These are phyloP conservation scores for Yarrowia osloensis DNA, from an alignment of 805 yeast genomes.

Conservation along the genomic window DNA sequence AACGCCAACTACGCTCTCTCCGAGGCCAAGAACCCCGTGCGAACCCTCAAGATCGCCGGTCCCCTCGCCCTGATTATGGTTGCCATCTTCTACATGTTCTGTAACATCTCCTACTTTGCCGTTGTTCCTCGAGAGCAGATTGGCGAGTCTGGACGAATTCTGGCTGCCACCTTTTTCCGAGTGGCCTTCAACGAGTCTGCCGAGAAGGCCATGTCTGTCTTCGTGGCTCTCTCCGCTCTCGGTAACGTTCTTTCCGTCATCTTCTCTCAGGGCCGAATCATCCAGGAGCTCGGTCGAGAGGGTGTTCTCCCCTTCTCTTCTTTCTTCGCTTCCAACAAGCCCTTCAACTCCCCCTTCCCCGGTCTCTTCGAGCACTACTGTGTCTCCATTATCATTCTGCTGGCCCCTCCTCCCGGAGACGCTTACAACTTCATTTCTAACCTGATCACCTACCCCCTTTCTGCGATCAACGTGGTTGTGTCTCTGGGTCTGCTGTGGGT, in stretches of 20 bases:
- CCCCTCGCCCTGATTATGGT: constrained; percentile 67
- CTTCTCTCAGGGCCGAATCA: constrained; percentile 77
- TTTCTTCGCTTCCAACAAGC: constrained; percentile 69
- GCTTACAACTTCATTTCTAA: constrained; percentile 81
- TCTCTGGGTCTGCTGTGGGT: constrained; percentile 64
- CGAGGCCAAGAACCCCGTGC: constrained; percentile 72
- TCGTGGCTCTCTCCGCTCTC: constrained; percentile 77
- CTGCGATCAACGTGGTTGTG: constrained; percentile 68
- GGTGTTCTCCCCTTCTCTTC: constrained; percentile 74
- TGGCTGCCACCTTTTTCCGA: constrained; percentile 75
- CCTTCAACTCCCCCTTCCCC: constrained; percentile 70
- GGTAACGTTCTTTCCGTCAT: constrained; percentile 82
- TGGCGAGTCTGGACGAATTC: constrained; percentile 60
- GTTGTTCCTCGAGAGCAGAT: constrained; percentile 51
- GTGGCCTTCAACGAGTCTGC: constrained; percentile 70
- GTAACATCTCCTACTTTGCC: constrained; percentile 68
- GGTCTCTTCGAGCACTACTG: constrained; percentile 78
- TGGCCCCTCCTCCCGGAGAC: constrained; percentile 86
- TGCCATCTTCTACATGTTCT: constrained; percentile 69
- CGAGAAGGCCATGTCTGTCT: constrained; percentile 71
- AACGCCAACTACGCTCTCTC: constrained; percentile 82
- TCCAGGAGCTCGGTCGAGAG: constrained; percentile 80
- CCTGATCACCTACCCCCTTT: constrained; percentile 77
- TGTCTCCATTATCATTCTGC: constrained; percentile 68
- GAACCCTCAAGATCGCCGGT: constrained; percentile 69